Percentiles rank a stretch among this genome's conserved stretches.
Conservation (phyloP, 257 asterid species). For the Scutellaria minor region DNA sequence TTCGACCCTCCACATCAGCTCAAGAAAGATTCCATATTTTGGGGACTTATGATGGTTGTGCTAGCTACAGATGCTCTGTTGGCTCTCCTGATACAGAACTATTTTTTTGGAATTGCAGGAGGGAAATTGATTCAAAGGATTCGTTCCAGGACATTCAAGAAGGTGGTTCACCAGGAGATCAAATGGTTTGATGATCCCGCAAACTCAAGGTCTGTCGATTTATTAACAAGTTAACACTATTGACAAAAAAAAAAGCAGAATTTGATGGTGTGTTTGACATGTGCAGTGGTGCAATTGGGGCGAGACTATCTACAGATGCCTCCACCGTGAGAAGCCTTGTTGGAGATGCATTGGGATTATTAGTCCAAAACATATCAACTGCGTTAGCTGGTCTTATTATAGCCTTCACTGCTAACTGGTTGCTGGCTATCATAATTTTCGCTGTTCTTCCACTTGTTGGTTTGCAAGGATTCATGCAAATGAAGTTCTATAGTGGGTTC, state of each 20-base stretch:
- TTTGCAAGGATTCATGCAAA: constrained; percentile 72
- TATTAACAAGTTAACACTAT: constrained; percentile 26
- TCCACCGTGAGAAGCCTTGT: constrained; percentile 67
- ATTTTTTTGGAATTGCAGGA: constrained; percentile 82
- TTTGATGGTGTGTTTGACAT: constrained; percentile 15
- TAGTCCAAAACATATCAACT: constrained; percentile 76
- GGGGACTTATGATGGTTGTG: constrained; percentile 61
- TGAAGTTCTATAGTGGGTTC: constrained; percentile 58
- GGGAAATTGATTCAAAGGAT: constrained; percentile 69
- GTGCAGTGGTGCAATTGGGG: constrained; percentile 84
- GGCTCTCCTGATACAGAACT: constrained; percentile 62
- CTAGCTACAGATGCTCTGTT: constrained; percentile 47
- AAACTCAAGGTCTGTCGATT: constrained; percentile 70
- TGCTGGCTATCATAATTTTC: constrained; percentile 65
- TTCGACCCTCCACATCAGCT: constrained; percentile 62
- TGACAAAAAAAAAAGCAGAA: background rate
- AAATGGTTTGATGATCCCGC: constrained; percentile 91
- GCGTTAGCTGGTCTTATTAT: constrained; percentile 61
- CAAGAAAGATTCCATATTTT: constrained; percentile 53
- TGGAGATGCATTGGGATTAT: constrained; percentile 80
- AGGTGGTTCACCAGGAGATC: constrained; percentile 82
- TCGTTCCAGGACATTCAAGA: constrained; percentile 68
- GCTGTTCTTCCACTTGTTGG: constrained; percentile 63
- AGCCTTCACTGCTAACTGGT: constrained; percentile 80
- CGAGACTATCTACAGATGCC: constrained; percentile 81